Base-by-base conservation (phyloP, 2,329 filamentous ascomycete species). In the Exophiala viscosa region DNA sequence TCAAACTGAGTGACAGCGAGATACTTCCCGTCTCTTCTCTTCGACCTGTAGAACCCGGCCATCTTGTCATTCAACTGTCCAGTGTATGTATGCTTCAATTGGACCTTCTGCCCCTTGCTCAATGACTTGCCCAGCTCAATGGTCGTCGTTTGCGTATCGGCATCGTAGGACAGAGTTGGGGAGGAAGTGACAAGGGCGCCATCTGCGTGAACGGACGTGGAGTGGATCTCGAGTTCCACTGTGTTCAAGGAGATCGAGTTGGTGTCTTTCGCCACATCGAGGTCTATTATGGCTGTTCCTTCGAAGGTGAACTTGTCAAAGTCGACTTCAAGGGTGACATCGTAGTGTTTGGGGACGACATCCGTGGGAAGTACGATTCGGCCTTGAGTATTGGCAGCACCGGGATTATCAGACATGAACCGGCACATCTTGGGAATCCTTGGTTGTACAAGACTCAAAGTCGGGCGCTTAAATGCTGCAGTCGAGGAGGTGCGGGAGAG, bases 11-110 rank as follows among this genome's bases (percentile, higher is more conserved):
- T 89, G 20, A 90, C 92, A 23, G 91, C 92, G 66, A 97, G 79
- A 68, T 91, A 87, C 55, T 82, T 83, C 35, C 92, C 92, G 65
- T 93, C 84, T 44, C 82, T 73, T 56, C 83, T 85, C 77, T 93
- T 95, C 78, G 92, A 97, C 53, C 92, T 84, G 74, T 97, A 97
- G 80, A 97, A 97, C 43, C 92, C 92, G 44, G 91, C 91, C 90
- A 97, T 95, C 73, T 93, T 92, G 69, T 95, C 88, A 70, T 95
- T 96, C 65, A 96, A 75, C 39, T 78, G 80, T 36, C 90, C 90
- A 8, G 82, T 85, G 72, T 95, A 96, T 62, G 81, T 85, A 64
- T 90, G 82, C 66, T 85, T 84, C 57, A 95, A 73, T 72, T 85
- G 84, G 15, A 87, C 88, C 76, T 90, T 91, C 65, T 81, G 79